Conservation (phyloP, 805 yeast species). For the Cyberlindnera japonica region DNA sequence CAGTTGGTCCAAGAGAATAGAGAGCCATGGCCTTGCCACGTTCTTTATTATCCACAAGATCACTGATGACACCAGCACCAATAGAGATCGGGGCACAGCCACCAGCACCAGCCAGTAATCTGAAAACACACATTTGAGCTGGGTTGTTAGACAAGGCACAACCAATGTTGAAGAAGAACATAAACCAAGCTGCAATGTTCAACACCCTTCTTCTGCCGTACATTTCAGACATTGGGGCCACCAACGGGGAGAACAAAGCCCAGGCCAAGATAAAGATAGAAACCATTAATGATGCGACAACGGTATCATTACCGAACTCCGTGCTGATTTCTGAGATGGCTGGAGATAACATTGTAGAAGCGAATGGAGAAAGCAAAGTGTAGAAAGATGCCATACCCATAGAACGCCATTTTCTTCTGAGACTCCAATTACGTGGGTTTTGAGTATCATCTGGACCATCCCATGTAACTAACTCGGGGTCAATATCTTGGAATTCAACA, state of each 20-base stretch:
- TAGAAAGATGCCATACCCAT: slow-evolving; percentile 48
- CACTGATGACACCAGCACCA: slow-evolving; percentile 68
- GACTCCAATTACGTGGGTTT: slow-evolving; percentile 64
- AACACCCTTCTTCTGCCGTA: slow-evolving; percentile 54
- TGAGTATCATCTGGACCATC: slow-evolving; percentile 56
- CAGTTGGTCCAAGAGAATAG: slow-evolving; percentile 45
- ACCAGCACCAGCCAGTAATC: slow-evolving; percentile 63
- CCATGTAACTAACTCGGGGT: slow-evolving; percentile 70
- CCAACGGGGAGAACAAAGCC: slow-evolving; percentile 58
- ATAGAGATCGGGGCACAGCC: slow-evolving; percentile 67
- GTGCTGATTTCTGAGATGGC: slow-evolving; percentile 47
- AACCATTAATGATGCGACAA: slow-evolving; percentile 45
- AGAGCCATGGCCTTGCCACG: slow-evolving; percentile 55
- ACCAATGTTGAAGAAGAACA: slow-evolving; percentile 49
- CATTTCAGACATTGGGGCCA: slow-evolving; percentile 61
- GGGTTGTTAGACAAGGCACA: slow-evolving; percentile 55
- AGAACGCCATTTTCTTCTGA: slow-evolving; percentile 37
- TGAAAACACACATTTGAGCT: slow-evolving; percentile 52
- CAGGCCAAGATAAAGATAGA: slow-evolving; percentile 61
- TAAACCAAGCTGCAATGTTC: slow-evolving; percentile 45
- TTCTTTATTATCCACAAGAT: slow-evolving; percentile 47
- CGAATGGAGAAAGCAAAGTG: slow-evolving; percentile 57
- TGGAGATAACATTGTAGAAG: slow-evolving; percentile 61
- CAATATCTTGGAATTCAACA: slow-evolving; percentile 47
- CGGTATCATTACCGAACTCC: slow-evolving; percentile 39